Evolutionary conservation across 192 early-diverging fungal species (phyloP).

Genomic region (Mortierella alpina): DNA sequence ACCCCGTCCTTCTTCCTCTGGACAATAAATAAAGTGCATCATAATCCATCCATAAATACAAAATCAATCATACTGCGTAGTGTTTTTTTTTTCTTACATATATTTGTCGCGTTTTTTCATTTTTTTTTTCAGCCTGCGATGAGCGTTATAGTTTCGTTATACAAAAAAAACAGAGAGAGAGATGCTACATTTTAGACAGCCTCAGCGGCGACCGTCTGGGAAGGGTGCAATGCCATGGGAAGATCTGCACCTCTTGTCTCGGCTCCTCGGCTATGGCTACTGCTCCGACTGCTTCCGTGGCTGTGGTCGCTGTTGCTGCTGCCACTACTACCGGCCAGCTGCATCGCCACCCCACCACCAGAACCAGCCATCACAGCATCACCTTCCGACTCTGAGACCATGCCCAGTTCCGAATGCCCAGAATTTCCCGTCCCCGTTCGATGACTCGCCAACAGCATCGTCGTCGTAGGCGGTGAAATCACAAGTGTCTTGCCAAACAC

Average conservation of each 20-base stretch:
- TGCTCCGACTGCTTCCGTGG: constrained; percentile 16
- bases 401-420: constrained; percentile 29
- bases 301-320: constrained; percentile 3
- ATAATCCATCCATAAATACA: background rate
- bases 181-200: constrained; percentile 2
- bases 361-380: background rate
- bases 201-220: constrained; percentile 18
- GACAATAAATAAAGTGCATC: background rate
- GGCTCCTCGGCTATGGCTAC: constrained; percentile 16
- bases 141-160: background rate
- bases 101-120: background rate
- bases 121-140: background rate
- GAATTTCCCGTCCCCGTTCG: constrained; percentile 15
- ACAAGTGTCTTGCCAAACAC: constrained; percentile 48
- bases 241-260: background rate
- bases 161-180: background rate
- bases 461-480: constrained; percentile 17
- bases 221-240: constrained; percentile 6
- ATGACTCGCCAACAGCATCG: constrained; percentile 1
- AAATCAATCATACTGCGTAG: background rate
- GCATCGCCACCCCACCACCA: background rate
- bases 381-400: constrained; percentile 33
- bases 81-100: background rate
- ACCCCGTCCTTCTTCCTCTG: constrained; percentile 22
- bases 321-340: background rate